These are phyloP conservation scores for Glebionis coronaria DNA, from an alignment of 129 eudicot genomes.

Conservation along the genomic window DNA sequence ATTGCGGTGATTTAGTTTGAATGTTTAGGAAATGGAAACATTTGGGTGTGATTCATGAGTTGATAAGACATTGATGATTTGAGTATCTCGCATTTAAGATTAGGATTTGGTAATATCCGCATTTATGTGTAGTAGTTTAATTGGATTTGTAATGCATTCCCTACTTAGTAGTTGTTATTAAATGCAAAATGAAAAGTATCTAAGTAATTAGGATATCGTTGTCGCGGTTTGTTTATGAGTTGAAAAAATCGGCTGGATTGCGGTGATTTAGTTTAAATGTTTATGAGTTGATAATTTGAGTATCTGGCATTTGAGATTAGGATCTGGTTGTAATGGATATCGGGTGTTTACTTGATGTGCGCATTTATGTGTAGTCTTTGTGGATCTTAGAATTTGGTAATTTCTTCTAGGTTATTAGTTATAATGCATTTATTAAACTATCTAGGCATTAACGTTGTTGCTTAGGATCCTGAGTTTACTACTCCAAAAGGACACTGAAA, in stretches of 20 bases:
- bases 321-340: background rate
- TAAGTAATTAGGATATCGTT: too few species aligned
- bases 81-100: too few species aligned
- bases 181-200: conserved; percentile 6
- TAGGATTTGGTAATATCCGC: too few species aligned
- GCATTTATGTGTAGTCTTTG: background rate
- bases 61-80: too few species aligned
- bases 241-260: too few species aligned
- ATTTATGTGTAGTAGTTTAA: too few species aligned
- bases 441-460: background rate
- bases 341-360: background rate
- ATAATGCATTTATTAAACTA: conserved; percentile 5
- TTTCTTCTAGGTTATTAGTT: background rate
- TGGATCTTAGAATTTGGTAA: background rate
- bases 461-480: background rate
- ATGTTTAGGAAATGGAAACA: background rate
- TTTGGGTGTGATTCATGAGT: too few species aligned
- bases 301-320: background rate
- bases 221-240: too few species aligned
- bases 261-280: too few species aligned
- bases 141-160: too few species aligned
- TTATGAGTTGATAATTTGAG: background rate
- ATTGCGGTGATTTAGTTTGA: conserved; percentile 1
- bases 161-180: too few species aligned
- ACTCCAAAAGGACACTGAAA: too few species aligned